Percentiles rank a stretch among this genome's conserved stretches.
Conservation (phyloP, 192 early-diverging fungal genomes). For the Borealophlyctis nickersoniae region DNA sequence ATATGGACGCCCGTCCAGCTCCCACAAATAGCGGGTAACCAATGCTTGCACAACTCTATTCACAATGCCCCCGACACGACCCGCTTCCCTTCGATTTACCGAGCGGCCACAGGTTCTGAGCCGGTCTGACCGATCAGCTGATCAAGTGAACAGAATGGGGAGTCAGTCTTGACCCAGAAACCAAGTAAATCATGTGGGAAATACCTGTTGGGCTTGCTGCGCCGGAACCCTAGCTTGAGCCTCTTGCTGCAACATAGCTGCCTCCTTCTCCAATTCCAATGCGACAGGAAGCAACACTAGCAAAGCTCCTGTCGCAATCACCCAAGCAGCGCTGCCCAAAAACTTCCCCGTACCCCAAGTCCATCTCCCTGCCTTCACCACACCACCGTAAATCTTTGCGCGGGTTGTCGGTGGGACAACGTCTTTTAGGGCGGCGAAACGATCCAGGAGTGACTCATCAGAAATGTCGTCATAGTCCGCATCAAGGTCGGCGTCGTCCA, state of each 20-base stretch:
- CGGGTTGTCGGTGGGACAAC: constrained; percentile 79
- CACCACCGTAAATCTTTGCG: constrained; percentile 54
- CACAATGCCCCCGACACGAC: too few relatives aligned
- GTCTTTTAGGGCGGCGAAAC: constrained; percentile 80
- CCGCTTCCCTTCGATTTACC: too few relatives aligned
- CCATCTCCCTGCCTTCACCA: constrained; percentile 42
- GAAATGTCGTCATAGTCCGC: constrained; percentile 64
- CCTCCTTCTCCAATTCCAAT: constrained; percentile 83
- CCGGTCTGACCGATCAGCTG: too few relatives aligned
- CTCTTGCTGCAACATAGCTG: constrained; percentile 81
- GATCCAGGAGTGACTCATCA: constrained; percentile 79
- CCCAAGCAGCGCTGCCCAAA: constrained; percentile 83
- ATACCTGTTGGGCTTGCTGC: constrained; percentile 37
- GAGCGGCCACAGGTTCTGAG: too few relatives aligned
- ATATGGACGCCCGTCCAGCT: too few relatives aligned
- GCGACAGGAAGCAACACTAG: constrained; percentile 82
- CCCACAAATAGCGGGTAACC: too few relatives aligned
- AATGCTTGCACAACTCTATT: too few relatives aligned
- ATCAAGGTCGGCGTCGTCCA: constrained; percentile 56
- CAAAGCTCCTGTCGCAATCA: constrained; percentile 80
- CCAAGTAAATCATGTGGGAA: too few relatives aligned
- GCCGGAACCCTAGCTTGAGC: constrained; percentile 35
- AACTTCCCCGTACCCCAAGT: constrained; percentile 63
- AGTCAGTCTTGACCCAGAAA: too few relatives aligned
- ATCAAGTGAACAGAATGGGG: too few relatives aligned